Evolutionary conservation across 2,329 filamentous ascomycete genomes (phyloP), one percentile per base, ranked within the genome.

Genomic region (Metarhizium sp.): DNA sequence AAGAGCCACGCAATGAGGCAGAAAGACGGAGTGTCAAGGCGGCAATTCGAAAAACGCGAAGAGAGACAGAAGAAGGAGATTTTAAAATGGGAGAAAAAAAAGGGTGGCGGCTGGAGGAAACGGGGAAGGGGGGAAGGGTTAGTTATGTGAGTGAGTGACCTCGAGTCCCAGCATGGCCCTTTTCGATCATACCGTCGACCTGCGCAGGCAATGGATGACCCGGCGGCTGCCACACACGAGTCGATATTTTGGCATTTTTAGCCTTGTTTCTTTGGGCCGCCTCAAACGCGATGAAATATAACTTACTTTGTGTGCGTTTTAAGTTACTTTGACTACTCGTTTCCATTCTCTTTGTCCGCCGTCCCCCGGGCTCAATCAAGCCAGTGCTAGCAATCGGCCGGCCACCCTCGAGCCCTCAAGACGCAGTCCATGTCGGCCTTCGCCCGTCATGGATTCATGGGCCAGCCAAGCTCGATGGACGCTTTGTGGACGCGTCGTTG

Each of bases 121-220:
- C 43, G 62, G 60, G 62, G 64, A 55, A 66, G 62, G 67, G 67
- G 68, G 67, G 62, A 65, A 64, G 64, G 66, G 67, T 64, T 65
- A 69, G 66, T 67, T 70, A 69, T 69, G 67, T 67, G 68, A 67
- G 58, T 57, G 59, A 60, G 50, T 45, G 54, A 55, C 20, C 50
- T 50, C 55, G 53, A 57, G 56, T 53, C 52, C 52, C 55, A 54
- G 50, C 49, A 52, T 52, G 56, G 53, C 53, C 53, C 53, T 46
- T 55, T 55, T 45, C 49, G 29, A 55, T 53, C 56, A 47, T 53
- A 52, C 7, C 10, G 18, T 25, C 5, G 42, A 45, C 42, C 13
- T 18, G 20, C 11, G n/a, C 56, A 53, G 42, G 50, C 52, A 52
- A 51, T 55, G 52, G 49, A 57, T 45, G 47, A 47, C 50, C 56